A percentile compares a stretch with the other conserved stretches of the same genome.
Conservation (phyloP, 768 basidiomycete species). For the Trichaptum fuscoviolaceum region DNA sequence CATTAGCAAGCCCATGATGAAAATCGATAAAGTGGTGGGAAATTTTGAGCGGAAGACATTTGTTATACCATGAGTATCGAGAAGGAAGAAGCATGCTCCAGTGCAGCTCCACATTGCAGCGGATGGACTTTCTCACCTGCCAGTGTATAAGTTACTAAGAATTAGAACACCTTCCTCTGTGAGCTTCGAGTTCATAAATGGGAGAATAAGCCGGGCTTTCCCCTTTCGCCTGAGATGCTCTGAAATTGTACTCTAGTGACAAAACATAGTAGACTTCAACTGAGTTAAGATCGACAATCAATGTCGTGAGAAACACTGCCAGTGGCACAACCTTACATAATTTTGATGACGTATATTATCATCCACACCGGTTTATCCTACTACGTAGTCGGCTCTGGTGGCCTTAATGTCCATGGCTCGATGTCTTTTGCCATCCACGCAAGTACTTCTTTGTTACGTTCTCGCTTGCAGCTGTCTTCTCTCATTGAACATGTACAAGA, state of each 20-base stretch:
- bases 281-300: too few species aligned
- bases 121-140: not conserved
- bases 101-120: not conserved
- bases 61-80: not conserved
- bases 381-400: too few species aligned
- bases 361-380: too few species aligned
- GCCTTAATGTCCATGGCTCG: too few species aligned
- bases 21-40: not conserved
- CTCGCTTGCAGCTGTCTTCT: not conserved
- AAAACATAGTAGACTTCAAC: too few species aligned
- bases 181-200: not conserved
- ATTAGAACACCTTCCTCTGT: not conserved
- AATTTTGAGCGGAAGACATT: not conserved
- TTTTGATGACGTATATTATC: too few species aligned
- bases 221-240: too few species aligned
- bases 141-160: not conserved
- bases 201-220: not conserved
- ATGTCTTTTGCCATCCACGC: not conserved
- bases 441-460: not conserved
- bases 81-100: not conserved
- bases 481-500: not conserved
- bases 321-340: too few species aligned
- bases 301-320: too few species aligned
- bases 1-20: not conserved
- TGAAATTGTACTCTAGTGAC: too few species aligned